Evolutionary conservation across 331 rosid species (phyloP).

Genomic region (Quercus tomentella): DNA sequence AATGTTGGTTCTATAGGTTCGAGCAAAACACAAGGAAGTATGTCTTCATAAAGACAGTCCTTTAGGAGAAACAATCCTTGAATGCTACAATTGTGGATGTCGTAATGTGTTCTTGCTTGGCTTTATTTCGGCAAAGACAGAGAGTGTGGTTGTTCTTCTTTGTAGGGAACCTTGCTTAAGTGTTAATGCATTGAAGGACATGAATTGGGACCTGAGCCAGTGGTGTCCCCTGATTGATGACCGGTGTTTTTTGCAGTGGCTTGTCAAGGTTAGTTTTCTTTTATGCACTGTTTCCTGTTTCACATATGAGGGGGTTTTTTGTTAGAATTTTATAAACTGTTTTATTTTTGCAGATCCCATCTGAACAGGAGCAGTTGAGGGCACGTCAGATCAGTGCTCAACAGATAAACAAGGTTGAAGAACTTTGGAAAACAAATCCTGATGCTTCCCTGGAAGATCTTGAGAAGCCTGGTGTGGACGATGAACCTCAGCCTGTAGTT

Average conservation of each 20-base stretch:
- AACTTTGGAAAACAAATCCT: slow-evolving; percentile 97
- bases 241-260: slow-evolving; percentile 99
- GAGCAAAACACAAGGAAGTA: slow-evolving; percentile 98
- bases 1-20: slow-evolving; percentile 58
- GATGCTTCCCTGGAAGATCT: slow-evolving; percentile 99
- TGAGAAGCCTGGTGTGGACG: slow-evolving; percentile 99
- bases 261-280: slow-evolving; percentile 72
- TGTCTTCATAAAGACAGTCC: slow-evolving; percentile 99
- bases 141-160: slow-evolving; percentile 97
- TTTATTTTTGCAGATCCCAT: slow-evolving; percentile 69
- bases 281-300: background rate
- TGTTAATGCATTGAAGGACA: slow-evolving; percentile 98
- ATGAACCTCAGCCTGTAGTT: slow-evolving; percentile 96
- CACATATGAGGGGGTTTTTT: background rate
- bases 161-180: slow-evolving; percentile 99
- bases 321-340: background rate
- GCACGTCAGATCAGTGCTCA: slow-evolving; percentile 99
- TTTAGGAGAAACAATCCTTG: slow-evolving; percentile 96
- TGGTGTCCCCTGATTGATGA: slow-evolving; percentile 99
- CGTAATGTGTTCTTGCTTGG: slow-evolving; percentile 98
- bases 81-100: slow-evolving; percentile 99
- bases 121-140: slow-evolving; percentile 97
- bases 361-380: slow-evolving; percentile 98
- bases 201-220: slow-evolving; percentile 99
- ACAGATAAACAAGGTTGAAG: slow-evolving; percentile 97